Base-by-base conservation (phyloP, 2,329 filamentous ascomycete genomes). In the Tolypocladium cylindrosporum region DNA sequence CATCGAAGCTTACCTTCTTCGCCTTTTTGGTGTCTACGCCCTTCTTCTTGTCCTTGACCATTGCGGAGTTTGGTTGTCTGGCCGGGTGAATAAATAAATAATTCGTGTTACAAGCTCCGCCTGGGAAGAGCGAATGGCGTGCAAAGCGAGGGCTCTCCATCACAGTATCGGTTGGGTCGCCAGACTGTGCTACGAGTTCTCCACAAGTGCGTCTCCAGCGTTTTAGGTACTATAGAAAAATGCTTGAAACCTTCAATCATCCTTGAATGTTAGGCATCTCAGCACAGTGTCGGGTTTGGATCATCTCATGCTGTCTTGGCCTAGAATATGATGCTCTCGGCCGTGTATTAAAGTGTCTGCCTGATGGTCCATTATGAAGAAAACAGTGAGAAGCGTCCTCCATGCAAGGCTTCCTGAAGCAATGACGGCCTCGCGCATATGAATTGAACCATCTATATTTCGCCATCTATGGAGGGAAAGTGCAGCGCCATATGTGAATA, bases 11-110 rank as follows among this genome's bases (percentile, higher is more conserved):
- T 61, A 77, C 79, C 66, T 78, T 72, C 67, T 78, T 79, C 43
- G 78, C 77, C 69, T 80, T 79, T 66, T 81, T 81, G 63, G 74
- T 67, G 5, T 80, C 78, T 24, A 63, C 70, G 27, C 64, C 66
- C 64, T 80, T 80, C 64, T 80, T 81, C 66, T 81, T 81, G 60
- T 80, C 79, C 62, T 81, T 81, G 34, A 74, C 78, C 79, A 79
- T 80, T 34, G 56, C 59, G 16, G n/a, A 27, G 27, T 16, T 27
- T 31, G 24, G 16, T n/a, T 21, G 43, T 51, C 27, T 16, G 31
- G 31, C 31, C 19, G 36, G 31, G 31, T 13, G 16, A n/a, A 36
- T 36, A 19, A 51, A 51, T 36, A 19, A 51, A 51, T 51, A n/a
- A 36, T 8, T 36, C 48, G 45, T 34, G 21, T 5, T 31, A 9